phyloP scores from a whole-genome alignment of 176 grass and related monocot genomes.

The Rhipidocladum racemiflorum region DNA sequence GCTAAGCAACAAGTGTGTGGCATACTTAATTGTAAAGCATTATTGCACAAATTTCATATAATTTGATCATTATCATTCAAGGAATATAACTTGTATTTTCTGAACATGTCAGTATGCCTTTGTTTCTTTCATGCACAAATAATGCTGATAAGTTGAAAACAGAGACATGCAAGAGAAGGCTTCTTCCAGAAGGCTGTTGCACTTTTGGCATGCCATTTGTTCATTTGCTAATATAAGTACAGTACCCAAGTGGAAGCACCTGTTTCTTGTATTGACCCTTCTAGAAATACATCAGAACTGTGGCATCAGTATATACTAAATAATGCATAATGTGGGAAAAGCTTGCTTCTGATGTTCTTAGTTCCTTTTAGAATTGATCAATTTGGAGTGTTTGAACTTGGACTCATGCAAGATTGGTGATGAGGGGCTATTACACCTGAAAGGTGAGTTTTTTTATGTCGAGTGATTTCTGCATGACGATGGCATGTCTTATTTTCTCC shows the following conservation, averaged over 20 bases:
- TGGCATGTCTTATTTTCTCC: conserved; percentile 1
- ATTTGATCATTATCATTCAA: neutral
- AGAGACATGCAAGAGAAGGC: neutral
- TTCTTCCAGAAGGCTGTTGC: conserved; percentile 8
- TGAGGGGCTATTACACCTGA: conserved; percentile 68
- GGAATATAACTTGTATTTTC: conserved; percentile 12
- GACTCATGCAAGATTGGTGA: conserved; percentile 93
- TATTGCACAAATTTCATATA: neutral
- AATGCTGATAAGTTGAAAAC: conserved; percentile 18
- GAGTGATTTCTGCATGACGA: neutral
- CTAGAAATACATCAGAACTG: conserved; percentile 12
- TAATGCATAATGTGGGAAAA: neutral
- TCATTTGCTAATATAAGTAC: neutral
- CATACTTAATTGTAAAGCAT: neutral
- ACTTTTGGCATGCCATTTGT: conserved; percentile 9
- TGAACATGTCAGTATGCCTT: neutral
- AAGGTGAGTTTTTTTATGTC: conserved; percentile 49
- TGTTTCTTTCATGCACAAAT: conserved; percentile 16
- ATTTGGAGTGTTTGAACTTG: conserved; percentile 91
- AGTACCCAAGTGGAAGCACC: conserved; percentile 6
- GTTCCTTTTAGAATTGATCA: conserved; percentile 65
- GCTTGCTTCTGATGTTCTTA: conserved; percentile 19
- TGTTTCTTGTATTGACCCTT: conserved; percentile 14
- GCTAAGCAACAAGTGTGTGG: neutral
- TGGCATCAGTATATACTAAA: neutral